Conservation (phyloP, 768 basidiomycete species). For the Daedalea quercina region DNA sequence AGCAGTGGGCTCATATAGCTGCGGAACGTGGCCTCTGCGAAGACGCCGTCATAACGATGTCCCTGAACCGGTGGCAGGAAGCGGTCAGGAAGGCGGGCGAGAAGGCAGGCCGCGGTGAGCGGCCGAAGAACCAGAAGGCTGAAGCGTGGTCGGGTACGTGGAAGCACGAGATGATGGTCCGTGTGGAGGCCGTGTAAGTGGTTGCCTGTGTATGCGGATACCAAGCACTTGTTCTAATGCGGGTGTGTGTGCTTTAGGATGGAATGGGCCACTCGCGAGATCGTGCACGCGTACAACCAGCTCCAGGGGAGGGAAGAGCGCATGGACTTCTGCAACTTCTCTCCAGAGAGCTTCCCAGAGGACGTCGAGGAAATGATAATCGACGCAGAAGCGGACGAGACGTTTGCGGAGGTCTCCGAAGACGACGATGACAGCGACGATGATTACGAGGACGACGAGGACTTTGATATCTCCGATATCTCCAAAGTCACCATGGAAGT, state of each 20-base stretch:
- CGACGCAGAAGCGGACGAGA: constrained; percentile 4
- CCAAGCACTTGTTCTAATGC: not conserved
- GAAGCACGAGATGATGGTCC: not conserved
- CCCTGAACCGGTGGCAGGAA: not conserved
- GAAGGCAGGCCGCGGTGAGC: not conserved
- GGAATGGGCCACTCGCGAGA: constrained; percentile 5
- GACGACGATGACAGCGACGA: not conserved
- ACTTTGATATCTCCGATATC: not conserved
- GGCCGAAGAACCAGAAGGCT: not conserved
- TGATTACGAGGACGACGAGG: constrained; percentile 4
- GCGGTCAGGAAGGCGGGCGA: not conserved
- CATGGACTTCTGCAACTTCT: constrained; percentile 10
- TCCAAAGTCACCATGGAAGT: not conserved
- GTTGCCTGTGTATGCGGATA: not conserved
- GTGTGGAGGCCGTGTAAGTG: constrained; percentile 11
- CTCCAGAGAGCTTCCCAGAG: constrained; percentile 4
- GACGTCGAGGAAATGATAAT: not conserved
- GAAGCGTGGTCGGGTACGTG: not conserved
- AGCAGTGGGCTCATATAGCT: not conserved
- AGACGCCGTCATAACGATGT: not conserved
- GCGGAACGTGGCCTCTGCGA: not conserved
- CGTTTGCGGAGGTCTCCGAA: not conserved
- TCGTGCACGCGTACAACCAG: not conserved
- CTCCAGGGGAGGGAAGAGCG: constrained; percentile 1
- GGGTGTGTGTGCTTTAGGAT: not conserved